Base-by-base conservation (phyloP, 257 asterid species). In the Misopates orontium region DNA sequence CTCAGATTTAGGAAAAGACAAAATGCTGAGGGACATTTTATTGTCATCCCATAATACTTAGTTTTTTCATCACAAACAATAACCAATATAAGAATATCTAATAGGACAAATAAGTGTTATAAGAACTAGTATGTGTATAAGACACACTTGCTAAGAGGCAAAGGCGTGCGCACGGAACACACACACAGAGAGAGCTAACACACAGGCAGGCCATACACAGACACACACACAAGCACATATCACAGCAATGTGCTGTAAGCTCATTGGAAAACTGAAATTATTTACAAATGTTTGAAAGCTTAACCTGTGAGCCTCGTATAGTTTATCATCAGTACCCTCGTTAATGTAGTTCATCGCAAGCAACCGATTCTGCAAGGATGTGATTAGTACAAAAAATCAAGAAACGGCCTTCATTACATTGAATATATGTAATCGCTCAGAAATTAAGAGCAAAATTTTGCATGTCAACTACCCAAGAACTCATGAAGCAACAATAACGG, bases 341-440 rank as follows among this genome's bases (percentile, higher is more conserved):
- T 90, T 80, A 71, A 90, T 90, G 86, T 94, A 94, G 86, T 94
- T 94, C 97, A 94, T 82, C n/a, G 99, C 99, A 71, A 94, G 96
- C 87, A 90, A 77, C 52, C 99, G 97, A 66, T 94, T 94, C 99
- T 94, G 96, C 84, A 81, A 66, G 68, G 36, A 28, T 48, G 64
- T 54, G 59, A 65, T 20, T 21, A 57, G 64, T 55, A 11, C 42
- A 20, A 15, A 25, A 56, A 22, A 23, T 19, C 21, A 24, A 16
- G 36, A 10, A 20, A n/a, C n/a, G n/a, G n/a, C n/a, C n/a, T n/a
- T n/a, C 11, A 3, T 4, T 36, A 1, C 42, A 8, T 36, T 9
- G 8, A 28, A 28, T 7, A 28, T 28, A 28, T 28, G 36, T 28
- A 28, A 28, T 28, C 36, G 36, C 36, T 9, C 11, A 36, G 55